Base-by-base conservation (phyloP, 306 rosid species). In the Hippophae rhamnoides region DNA sequence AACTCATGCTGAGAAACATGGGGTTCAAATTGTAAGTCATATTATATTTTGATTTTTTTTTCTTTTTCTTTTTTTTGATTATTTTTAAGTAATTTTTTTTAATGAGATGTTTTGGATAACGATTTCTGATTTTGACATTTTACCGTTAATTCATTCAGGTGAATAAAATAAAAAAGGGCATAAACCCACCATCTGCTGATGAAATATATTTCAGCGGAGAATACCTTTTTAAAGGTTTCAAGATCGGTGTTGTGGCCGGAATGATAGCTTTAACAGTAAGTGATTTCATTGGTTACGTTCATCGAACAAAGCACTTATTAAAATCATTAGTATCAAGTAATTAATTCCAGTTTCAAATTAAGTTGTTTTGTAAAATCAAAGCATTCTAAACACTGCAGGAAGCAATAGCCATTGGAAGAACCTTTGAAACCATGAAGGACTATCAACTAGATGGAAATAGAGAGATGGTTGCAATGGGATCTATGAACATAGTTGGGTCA, bases 381-480 rank as follows among this genome's bases (percentile, higher is more conserved):
- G 23, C 23, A 18, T 31, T 31, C 38, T 31, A 31, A 31, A 31
- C 38, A 31, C 38, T 31, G 5, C 5, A 90, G 96, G 98, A 92
- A 87, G 98, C 87, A 43, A 79, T 87, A 49, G 96, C 98, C 5
- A 87, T 92, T 69, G 98, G 77, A 40, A 92, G 96, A 83, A 92
- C 98, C 54, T 92, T 92, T 76, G 96, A 96, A 43, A 69, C 83
- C 14, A 64, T 78, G 76, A 87, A 81, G 73, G 89, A 83, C 82
- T 92, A 92, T 60, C 63, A 82, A 56, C 25, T 92, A 5, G 84
- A 92, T 57, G 96, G 98, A 9, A 92, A 87, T 81, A 78, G 81
- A 76, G 98, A 92, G 78, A 92, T 92, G 98, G 79, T 92, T 52
- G 98, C 98, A 54, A 13, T 87, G 47, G 98, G 98, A 67, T 76